phyloP scores from a whole-genome alignment of 2,329 filamentous ascomycete genomes.

The Pseudogymnoascus sp. region DNA sequence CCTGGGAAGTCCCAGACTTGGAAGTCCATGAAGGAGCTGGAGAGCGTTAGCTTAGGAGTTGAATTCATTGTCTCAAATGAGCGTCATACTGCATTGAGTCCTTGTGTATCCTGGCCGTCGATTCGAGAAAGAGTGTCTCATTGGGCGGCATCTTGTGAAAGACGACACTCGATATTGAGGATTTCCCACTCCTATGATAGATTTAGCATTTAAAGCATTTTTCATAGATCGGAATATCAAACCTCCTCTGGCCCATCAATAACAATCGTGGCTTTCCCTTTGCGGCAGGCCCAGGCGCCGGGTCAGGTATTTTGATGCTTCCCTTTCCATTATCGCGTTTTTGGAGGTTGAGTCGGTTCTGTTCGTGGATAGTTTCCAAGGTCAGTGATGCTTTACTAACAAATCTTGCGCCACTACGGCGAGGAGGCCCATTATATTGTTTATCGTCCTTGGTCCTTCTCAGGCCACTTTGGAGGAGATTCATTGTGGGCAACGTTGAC shows the following conservation, averaged over 20 bases:
- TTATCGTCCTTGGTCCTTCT: conserved; percentile 23
- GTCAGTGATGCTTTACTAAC: conserved; percentile 53
- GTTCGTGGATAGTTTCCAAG: conserved; percentile 53
- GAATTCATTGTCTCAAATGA: conserved; percentile 4
- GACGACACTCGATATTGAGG: conserved; percentile 97
- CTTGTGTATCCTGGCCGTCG: conserved; percentile 88
- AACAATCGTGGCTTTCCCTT: conserved; percentile 74
- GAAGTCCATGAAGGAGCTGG: conserved; percentile 96
- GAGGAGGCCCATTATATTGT: conserved; percentile 24
- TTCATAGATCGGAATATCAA: conserved; percentile 23
- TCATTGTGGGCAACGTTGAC: conserved; percentile 15
- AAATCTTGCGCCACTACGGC: conserved; percentile 31
- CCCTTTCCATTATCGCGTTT: conserved; percentile 34
- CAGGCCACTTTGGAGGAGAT: conserved; percentile 24
- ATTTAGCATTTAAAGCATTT: conserved; percentile 19
- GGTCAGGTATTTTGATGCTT: conserved; percentile 37
- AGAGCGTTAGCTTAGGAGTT: background rate
- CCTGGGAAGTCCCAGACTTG: conserved; percentile 97
- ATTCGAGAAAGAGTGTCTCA: conserved; percentile 92
- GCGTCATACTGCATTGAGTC: conserved; percentile 78
- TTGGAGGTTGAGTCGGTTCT: conserved; percentile 47
- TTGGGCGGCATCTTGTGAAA: conserved; percentile 96
- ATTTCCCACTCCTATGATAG: conserved; percentile 76
- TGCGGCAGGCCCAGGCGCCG: conserved; percentile 37
- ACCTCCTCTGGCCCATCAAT: conserved; percentile 94